These are phyloP conservation scores for Beauveria bassiana DNA, from an alignment of 2,329 filamentous ascomycete species.

Conservation along the genomic window DNA sequence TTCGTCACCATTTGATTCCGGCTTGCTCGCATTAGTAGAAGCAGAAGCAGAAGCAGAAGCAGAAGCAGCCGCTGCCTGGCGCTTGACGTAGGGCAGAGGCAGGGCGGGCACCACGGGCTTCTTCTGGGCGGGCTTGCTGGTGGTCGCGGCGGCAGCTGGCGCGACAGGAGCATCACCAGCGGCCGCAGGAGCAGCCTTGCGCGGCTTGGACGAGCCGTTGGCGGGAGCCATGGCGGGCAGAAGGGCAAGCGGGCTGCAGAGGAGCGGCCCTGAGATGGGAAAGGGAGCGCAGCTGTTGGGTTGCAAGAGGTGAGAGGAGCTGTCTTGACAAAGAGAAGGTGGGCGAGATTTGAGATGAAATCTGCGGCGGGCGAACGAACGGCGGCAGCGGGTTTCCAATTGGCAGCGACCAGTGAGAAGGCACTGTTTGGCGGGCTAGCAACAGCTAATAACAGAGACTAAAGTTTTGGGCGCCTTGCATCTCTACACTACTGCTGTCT, in stretches of 20 bases:
- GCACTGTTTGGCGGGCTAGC: neutral
- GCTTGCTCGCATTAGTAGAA: conserved; percentile 14
- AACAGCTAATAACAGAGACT: neutral
- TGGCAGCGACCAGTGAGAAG: neutral
- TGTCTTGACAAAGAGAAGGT: neutral
- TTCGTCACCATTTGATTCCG: neutral
- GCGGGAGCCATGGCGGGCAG: conserved; percentile 13
- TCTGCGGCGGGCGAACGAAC: conserved; percentile 2
- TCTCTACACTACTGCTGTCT: neutral
- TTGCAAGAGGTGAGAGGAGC: neutral
- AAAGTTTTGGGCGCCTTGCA: neutral
- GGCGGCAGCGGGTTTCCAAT: neutral
- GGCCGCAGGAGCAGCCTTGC: conserved; percentile 19
- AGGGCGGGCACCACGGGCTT: conserved; percentile 31
- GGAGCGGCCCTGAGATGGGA: conserved; percentile 7
- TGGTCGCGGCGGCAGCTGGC: conserved; percentile 8
- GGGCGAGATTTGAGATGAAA: conserved; percentile 8
- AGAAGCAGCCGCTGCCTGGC: conserved; percentile 25
- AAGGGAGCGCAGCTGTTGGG: neutral
- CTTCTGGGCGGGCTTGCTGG: conserved; percentile 17
- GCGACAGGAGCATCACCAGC: neutral
- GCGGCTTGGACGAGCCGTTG: conserved; percentile 25
- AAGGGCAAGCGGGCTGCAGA: conserved; percentile 9
- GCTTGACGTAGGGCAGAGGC: conserved; percentile 31
- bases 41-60: conserved; percentile 14